These are phyloP conservation scores for Strobilomyces echinocephalus DNA, from an alignment of 768 basidiomycete genomes.

Conservation along the genomic window DNA sequence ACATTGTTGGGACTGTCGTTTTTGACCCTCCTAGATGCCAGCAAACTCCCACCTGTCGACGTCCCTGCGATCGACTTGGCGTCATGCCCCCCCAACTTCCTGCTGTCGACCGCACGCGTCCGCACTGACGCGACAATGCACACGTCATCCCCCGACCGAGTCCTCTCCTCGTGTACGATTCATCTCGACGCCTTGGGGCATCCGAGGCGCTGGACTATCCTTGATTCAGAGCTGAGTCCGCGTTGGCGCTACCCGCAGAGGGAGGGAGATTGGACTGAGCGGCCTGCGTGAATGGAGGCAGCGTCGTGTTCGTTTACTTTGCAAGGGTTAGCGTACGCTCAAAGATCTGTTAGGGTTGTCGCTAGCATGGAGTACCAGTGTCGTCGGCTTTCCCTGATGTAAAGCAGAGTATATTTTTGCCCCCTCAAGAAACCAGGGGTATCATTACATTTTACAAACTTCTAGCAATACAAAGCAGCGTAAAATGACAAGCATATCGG, in stretches of 20 bases:
- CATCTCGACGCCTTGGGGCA: constrained; percentile 44
- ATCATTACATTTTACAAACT: too few relatives aligned
- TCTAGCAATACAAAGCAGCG: too few relatives aligned
- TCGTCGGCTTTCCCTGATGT: too few relatives aligned
- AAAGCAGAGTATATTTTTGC: too few relatives aligned
- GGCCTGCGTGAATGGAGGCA: neutral
- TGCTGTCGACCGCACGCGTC: constrained; percentile 24
- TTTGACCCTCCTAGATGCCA: constrained; percentile 55
- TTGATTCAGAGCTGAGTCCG: constrained; percentile 44
- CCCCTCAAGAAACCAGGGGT: too few relatives aligned
- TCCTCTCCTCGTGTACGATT: constrained; percentile 56
- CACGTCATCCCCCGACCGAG: constrained; percentile 1
- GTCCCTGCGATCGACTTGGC: constrained; percentile 48
- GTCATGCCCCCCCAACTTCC: constrained; percentile 57
- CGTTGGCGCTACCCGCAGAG: constrained; percentile 43
- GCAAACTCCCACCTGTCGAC: constrained; percentile 56
- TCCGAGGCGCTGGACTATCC: constrained; percentile 50
- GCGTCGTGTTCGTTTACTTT: constrained; percentile 9
- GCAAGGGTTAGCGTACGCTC: constrained; percentile 21
- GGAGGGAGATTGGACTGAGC: constrained; percentile 24
- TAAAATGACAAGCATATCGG: too few relatives aligned
- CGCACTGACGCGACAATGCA: constrained; percentile 13
- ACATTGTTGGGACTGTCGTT: constrained; percentile 42
- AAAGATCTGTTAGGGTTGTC: constrained; percentile 19
- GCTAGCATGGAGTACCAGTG: neutral